A percentile compares a stretch with the other conserved stretches of the same genome.
Evolutionary conservation across 768 basidiomycete genomes (phyloP).

Genomic region (Leccinellum albellum): DNA sequence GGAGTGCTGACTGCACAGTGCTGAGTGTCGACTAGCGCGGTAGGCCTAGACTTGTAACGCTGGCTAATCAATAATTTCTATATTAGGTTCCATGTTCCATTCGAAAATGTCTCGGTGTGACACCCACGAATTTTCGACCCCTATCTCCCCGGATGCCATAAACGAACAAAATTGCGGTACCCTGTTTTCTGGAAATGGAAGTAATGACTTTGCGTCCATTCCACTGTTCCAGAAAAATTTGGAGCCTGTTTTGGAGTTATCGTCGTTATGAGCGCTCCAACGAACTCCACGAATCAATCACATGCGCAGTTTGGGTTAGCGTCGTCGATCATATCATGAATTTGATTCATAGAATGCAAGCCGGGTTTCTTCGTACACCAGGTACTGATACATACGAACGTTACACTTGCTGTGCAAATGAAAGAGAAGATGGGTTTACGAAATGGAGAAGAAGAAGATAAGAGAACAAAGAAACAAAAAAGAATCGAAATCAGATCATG

Average conservation of each 20-base stretch:
- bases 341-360: slow-evolving; percentile 19
- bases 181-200: background rate
- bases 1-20: background rate
- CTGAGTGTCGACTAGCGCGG: background rate
- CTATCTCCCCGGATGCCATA: background rate
- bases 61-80: background rate
- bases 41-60: background rate
- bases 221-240: slow-evolving; percentile 10
- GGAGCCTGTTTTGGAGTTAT: background rate
- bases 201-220: background rate
- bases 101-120: background rate
- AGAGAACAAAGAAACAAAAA: slow-evolving; percentile 13
- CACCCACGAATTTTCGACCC: background rate
- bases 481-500: slow-evolving; percentile 1
- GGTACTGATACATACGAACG: slow-evolving; percentile 33
- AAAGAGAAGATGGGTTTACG: background rate
- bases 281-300: slow-evolving; percentile 3
- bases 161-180: background rate
- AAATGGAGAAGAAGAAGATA: background rate
- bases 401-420: slow-evolving; percentile 11
- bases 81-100: background rate
- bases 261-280: background rate
- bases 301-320: background rate
- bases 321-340: slow-evolving; percentile 2
- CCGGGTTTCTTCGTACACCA: slow-evolving; percentile 26